Conservation (phyloP, 1,139 yeast species). For the Pneumocystis sp. region DNA sequence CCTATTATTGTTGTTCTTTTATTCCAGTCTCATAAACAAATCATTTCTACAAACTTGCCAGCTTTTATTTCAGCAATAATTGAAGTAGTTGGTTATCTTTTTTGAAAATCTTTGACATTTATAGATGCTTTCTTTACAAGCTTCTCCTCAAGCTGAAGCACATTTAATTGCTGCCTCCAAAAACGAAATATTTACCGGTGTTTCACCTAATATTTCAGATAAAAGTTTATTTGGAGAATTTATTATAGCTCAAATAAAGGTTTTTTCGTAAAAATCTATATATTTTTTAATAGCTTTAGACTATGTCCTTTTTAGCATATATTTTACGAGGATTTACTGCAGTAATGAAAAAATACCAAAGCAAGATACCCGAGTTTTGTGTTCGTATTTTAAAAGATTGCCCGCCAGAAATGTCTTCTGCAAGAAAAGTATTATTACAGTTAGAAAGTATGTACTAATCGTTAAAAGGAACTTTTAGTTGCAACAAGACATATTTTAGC, state of each 20-base stretch:
- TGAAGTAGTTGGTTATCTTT: constrained; percentile 20
- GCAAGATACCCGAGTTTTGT: constrained; percentile 70
- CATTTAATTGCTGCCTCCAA: constrained; percentile 44
- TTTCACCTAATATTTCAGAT: constrained; percentile 56
- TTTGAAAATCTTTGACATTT: too few relatives aligned
- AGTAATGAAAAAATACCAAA: constrained; percentile 47
- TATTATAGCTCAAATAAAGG: constrained; percentile 81
- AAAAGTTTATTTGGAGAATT: constrained; percentile 77
- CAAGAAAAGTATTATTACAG: constrained; percentile 38
- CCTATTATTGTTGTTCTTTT: constrained; percentile 92
- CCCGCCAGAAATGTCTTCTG: constrained; percentile 87
- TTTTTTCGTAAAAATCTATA: not conserved
- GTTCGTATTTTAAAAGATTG: constrained; percentile 82
- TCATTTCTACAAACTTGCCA: constrained; percentile 59
- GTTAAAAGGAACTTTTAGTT: constrained; percentile 51
- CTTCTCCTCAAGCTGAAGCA: constrained; percentile 55
- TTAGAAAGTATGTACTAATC: not conserved
- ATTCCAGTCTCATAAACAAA: constrained; percentile 68
- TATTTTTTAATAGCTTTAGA: constrained; percentile 22
- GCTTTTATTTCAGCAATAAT: constrained; percentile 71
- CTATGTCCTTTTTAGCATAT: constrained; percentile 88
- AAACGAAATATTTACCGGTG: constrained; percentile 39
- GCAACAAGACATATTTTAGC: constrained; percentile 90
- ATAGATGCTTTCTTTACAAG: constrained; percentile 53
- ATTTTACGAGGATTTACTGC: constrained; percentile 74